Base-by-base conservation (phyloP, 352 stramenopile genomes). In the Achlya hypogyna region DNA sequence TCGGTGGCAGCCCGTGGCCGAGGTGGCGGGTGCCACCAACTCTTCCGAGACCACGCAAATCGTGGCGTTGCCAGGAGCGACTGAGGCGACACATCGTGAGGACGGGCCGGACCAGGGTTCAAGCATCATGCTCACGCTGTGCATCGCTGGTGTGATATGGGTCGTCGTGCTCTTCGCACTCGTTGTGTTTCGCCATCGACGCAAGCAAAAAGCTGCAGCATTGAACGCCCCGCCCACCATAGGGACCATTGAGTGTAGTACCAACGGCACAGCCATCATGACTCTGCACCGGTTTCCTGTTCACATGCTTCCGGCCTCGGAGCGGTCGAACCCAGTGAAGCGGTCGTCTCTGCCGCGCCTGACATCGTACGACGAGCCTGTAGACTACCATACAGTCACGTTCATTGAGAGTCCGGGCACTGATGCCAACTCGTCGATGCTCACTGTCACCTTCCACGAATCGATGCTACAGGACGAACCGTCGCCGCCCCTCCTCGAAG, bases 111-210 rank as follows among this genome's bases (percentile, higher is more conserved):
- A 16, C 6, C 49, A 56, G n/a, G 31, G 49, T 16, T 31, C 25
- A 20, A 56, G 49, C 49, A 56, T 56, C 31, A 31, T 56, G 25
- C 31, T 56, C 25, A 56, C 49, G 49, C 25, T 56, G 49, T 56
- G 49, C 49, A 56, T 56, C 8, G 49, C 31, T 16, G 49, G 49
- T 8, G 49, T 31, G 10, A n/a, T 56, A 12, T 56, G 49, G 49
- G 31, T 56, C 31, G 49, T 56, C 8, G 31, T 56, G 25, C 25
- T 56, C n/a, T 12, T 56, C 25, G 49, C 49, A 10, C 49, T 56
- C 31, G 49, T 56, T 16, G 49, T 56, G 10, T 56, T 56, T 10
- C 49, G 49, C 10, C 31, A 56, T 20, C 14, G 25, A 20, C 25
- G 49, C 25, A 56, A 56, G 49, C 49, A 56, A 10, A 31, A 56